These are phyloP conservation scores for Phytopythium boreale DNA, from an alignment of 352 stramenopile species.

Conservation along the genomic window DNA sequence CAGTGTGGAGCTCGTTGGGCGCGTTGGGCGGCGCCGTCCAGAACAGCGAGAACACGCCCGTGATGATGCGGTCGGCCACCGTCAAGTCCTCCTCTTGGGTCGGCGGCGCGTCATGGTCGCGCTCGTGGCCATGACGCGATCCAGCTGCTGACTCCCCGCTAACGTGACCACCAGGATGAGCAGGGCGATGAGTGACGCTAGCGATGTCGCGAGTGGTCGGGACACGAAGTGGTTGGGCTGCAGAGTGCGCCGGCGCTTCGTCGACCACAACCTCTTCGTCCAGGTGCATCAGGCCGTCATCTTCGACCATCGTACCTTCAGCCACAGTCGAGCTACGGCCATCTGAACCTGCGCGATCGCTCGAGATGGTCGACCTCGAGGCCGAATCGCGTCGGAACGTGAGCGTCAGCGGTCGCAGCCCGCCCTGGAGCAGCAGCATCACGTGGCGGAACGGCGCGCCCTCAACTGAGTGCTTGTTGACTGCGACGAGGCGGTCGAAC, in stretches of 20 bases:
- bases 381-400: conserved; percentile 59
- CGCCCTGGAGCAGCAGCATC: conserved; percentile 79
- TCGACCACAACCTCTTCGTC: conserved; percentile 65
- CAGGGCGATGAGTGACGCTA: neutral
- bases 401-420: conserved; percentile 68
- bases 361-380: neutral
- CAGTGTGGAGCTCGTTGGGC: conserved; percentile 33
- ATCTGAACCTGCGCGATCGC: neutral
- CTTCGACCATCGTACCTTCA: neutral
- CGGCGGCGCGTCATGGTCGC: too few species aligned
- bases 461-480: conserved; percentile 72
- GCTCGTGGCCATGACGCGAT: neutral
- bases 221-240: conserved; percentile 22
- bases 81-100: conserved; percentile 41
- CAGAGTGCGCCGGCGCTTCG: conserved; percentile 17
- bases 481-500: conserved; percentile 68
- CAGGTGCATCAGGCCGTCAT: conserved; percentile 17
- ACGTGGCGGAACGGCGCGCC: conserved; percentile 72
- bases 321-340: neutral
- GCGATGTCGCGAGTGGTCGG: conserved; percentile 4
- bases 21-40: conserved; percentile 51
- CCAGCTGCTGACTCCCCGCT: neutral
- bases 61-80: conserved; percentile 81
- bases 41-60: conserved; percentile 82
- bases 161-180: neutral